Conservation (phyloP, 2,329 filamentous ascomycete genomes). For the Trichoderma aggressivum region DNA sequence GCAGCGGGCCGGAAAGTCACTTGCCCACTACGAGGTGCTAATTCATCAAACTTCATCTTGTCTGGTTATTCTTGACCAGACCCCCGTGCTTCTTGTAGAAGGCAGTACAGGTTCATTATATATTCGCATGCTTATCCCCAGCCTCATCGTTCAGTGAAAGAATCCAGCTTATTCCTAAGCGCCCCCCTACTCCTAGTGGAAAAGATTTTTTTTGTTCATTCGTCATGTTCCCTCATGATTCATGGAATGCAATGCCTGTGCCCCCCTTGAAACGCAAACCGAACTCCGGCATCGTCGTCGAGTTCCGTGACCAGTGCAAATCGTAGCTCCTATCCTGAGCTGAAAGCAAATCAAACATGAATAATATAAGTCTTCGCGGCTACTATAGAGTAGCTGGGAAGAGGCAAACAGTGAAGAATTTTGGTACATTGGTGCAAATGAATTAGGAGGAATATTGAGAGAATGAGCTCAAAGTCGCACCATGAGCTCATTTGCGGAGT, state of each 20-base stretch:
- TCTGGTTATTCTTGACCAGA: not conserved
- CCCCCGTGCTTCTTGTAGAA: not conserved
- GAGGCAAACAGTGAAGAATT: constrained; percentile 23
- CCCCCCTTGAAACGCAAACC: constrained; percentile 23
- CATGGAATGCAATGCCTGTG: constrained; percentile 20
- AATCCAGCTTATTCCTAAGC: constrained; percentile 4
- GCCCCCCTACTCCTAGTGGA: not conserved
- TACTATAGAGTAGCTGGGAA: not conserved
- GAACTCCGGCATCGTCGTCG: constrained; percentile 24
- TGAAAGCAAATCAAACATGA: constrained; percentile 16
- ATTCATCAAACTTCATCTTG: constrained; percentile 2
- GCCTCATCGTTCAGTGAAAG: constrained; percentile 9
- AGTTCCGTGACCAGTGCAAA: constrained; percentile 19
- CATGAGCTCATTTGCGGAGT: not conserved
- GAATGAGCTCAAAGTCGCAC: not conserved
- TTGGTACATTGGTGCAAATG: constrained; percentile 29
- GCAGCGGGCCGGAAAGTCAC: not conserved
- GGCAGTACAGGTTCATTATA: not conserved
- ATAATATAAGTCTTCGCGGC: not conserved
- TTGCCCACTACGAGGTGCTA: not conserved
- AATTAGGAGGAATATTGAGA: not conserved
- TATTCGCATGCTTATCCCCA: constrained; percentile 10
- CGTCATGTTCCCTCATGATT: constrained; percentile 20
- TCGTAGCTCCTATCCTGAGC: constrained; percentile 20
- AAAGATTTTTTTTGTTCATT: constrained; percentile 1